A percentile compares a stretch with the other conserved stretches of the same genome.
phyloP scores from a whole-genome alignment of 1,139 yeast species.

The Nakaseomyces bracarensis region DNA sequence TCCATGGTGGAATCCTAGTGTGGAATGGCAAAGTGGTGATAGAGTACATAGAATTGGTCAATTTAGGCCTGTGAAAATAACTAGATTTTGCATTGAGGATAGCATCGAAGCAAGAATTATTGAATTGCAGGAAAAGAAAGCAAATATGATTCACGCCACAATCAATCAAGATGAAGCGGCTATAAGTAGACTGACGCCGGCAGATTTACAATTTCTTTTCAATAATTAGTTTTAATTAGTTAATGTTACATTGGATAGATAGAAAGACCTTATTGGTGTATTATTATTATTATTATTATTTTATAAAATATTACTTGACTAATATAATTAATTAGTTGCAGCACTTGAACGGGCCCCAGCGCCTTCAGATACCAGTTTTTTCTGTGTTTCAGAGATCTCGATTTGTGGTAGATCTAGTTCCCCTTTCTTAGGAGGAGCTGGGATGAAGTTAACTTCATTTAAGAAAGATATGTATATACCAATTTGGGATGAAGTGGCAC shows the following conservation, averaged over 20 bases:
- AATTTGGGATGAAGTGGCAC: constrained; percentile 58
- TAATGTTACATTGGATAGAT: neutral
- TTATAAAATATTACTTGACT: too few relatives aligned
- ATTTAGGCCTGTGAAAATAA: constrained; percentile 86
- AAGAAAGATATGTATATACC: constrained; percentile 76
- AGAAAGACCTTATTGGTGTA: neutral
- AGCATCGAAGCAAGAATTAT: constrained; percentile 93
- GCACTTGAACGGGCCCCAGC: constrained; percentile 76
- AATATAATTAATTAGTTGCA: constrained; percentile 17
- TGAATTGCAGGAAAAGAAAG: constrained; percentile 92
- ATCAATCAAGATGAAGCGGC: constrained; percentile 89
- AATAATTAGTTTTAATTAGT: constrained; percentile 42
- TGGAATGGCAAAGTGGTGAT: constrained; percentile 97
- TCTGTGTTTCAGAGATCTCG: constrained; percentile 47
- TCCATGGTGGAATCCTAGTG: constrained; percentile 99
- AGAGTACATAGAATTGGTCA: constrained; percentile 97
- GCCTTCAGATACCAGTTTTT: constrained; percentile 60
- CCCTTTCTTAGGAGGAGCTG: constrained; percentile 44
- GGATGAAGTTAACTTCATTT: constrained; percentile 69
- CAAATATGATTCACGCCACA: constrained; percentile 95
- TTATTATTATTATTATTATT: constrained; percentile 76
- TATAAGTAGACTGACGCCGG: constrained; percentile 77
- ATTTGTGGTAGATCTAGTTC: constrained; percentile 48
- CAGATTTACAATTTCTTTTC: constrained; percentile 88
- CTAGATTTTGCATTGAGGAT: constrained; percentile 88